Evolutionary conservation across 2,329 filamentous ascomycete species (phyloP).

Genomic region (Tricladium varicosporioides): DNA sequence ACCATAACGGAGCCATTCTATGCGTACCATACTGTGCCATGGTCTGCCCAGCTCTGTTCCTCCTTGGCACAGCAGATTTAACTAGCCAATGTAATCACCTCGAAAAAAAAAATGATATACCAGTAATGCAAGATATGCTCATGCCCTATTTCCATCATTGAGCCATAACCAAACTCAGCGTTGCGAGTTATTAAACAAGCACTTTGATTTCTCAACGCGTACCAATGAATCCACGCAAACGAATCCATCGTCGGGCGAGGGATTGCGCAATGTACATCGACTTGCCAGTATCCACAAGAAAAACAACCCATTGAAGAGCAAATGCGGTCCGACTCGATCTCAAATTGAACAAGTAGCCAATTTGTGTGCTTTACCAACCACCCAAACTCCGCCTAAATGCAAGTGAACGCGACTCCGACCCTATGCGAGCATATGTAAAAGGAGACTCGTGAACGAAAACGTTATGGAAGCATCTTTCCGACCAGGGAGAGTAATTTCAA

Average conservation of each 20-base stretch:
- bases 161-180: background rate
- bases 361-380: slow-evolving; percentile 8
- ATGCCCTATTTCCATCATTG: background rate
- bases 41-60: background rate
- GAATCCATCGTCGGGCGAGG: background rate
- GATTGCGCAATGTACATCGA: slow-evolving; percentile 1
- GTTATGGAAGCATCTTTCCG: slow-evolving; percentile 9
- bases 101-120: background rate
- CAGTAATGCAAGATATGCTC: background rate
- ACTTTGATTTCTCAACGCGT: background rate
- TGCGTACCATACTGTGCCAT: background rate
- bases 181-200: background rate
- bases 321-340: background rate
- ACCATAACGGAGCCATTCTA: background rate
- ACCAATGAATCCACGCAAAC: background rate
- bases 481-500: slow-evolving; percentile 14
- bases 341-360: slow-evolving; percentile 9
- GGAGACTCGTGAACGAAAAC: slow-evolving; percentile 19
- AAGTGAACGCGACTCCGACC: slow-evolving; percentile 25
- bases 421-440: slow-evolving; percentile 28
- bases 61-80: background rate
- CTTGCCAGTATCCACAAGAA: background rate
- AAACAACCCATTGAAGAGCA: background rate
- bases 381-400: slow-evolving; percentile 29
- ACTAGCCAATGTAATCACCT: background rate